These are phyloP conservation scores for Rhododendron vialii DNA, from an alignment of 148 eudicot genomes.

Conservation along the genomic window DNA sequence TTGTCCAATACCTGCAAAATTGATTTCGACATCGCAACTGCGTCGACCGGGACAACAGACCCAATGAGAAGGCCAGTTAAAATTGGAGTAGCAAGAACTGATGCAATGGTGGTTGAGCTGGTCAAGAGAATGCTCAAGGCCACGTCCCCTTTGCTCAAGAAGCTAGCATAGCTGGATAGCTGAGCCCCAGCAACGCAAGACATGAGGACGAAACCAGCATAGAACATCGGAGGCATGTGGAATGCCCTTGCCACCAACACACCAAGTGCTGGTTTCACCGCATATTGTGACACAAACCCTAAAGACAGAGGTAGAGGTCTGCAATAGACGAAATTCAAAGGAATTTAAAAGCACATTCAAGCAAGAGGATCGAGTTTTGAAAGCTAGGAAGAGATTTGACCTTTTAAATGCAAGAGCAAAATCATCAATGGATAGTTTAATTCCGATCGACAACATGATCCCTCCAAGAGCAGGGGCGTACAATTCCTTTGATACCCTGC, in stretches of 20 bases:
- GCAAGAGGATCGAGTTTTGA: neutral
- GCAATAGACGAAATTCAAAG: conserved; percentile 23
- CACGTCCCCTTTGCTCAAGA: conserved; percentile 92
- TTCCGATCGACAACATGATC: conserved; percentile 94
- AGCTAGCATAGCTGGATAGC: conserved; percentile 94
- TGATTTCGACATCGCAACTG: conserved; percentile 89
- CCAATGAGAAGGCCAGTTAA: conserved; percentile 93
- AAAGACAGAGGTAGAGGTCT: conserved; percentile 83
- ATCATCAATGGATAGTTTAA: conserved; percentile 71
- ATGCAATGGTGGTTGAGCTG: conserved; percentile 86
- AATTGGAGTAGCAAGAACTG: conserved; percentile 84
- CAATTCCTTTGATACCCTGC: conserved; percentile 90
- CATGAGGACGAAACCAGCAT: conserved; percentile 84
- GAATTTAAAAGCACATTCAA: neutral
- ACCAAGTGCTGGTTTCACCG: conserved; percentile 71
- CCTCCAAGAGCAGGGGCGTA: conserved; percentile 99
- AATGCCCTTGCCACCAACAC: conserved; percentile 77
- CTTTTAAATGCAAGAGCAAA: conserved; percentile 82
- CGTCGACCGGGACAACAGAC: conserved; percentile 93
- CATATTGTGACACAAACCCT: conserved; percentile 75
- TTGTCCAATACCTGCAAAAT: conserved; percentile 75
- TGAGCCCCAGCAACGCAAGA: conserved; percentile 97
- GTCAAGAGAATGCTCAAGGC: conserved; percentile 92
- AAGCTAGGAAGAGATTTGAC: conserved; percentile 22
- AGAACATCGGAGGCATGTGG: conserved; percentile 74